These are phyloP conservation scores for Liriodendron chinense DNA, from an alignment of 164 flowering plant genomes.

Conservation along the genomic window DNA sequence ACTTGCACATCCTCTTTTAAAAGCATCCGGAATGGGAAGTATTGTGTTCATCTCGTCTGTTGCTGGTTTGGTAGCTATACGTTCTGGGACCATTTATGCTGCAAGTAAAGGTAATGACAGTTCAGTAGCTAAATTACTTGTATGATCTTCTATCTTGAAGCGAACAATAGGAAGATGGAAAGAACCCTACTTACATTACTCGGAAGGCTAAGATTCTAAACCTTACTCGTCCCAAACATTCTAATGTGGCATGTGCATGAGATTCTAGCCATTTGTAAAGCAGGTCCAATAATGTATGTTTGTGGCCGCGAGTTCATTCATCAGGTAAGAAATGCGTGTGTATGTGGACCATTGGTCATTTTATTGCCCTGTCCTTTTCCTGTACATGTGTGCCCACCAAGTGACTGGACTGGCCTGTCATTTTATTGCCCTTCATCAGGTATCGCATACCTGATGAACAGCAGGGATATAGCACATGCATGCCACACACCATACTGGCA, in stretches of 20 bases:
- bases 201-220: too few species aligned
- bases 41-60: slow-evolving; percentile 52
- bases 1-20: slow-evolving; percentile 54
- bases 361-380: too few species aligned
- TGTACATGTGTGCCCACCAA: not conserved
- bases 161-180: not conserved
- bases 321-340: not conserved
- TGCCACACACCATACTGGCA: too few species aligned
- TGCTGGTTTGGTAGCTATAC: slow-evolving; percentile 26
- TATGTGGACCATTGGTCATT: too few species aligned
- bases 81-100: slow-evolving; percentile 27
- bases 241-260: not conserved
- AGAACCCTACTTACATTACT: not conserved
- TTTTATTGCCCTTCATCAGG: too few species aligned
- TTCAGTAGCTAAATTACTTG: not conserved
- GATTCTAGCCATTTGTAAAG: not conserved
- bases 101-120: slow-evolving; percentile 41
- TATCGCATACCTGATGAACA: not conserved
- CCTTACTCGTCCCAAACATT: not conserved
- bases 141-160: not conserved
- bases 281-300: not conserved
- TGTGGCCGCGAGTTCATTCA: not conserved
- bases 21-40: slow-evolving; percentile 43
- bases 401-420: not conserved
- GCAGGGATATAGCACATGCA: too few species aligned